phyloP scores from a whole-genome alignment of 1,284 basidiomycete genomes.

The Gomphus sp. region DNA sequence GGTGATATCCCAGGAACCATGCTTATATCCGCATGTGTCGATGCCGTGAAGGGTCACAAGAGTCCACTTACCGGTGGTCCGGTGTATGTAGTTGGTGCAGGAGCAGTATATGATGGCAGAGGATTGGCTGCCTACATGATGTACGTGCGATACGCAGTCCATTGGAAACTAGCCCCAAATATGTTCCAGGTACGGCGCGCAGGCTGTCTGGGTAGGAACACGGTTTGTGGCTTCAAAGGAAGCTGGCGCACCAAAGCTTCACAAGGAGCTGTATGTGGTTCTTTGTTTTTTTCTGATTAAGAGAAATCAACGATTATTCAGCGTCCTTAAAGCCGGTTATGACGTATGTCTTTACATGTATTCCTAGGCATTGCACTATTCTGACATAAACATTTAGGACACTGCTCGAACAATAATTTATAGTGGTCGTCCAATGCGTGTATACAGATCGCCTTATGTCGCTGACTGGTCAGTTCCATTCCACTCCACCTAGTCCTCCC shows the following conservation, averaged over 20 bases:
- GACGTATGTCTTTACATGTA: constrained; percentile 24
- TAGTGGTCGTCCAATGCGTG: constrained; percentile 81
- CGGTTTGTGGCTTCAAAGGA: constrained; percentile 81
- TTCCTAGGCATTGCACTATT: neutral
- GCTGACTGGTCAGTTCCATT: constrained; percentile 52
- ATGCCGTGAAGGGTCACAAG: constrained; percentile 62
- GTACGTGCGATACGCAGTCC: constrained; percentile 34
- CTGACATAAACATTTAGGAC: constrained; percentile 27
- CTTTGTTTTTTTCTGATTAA: neutral
- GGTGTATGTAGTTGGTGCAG: constrained; percentile 77
- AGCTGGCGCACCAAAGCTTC: constrained; percentile 72
- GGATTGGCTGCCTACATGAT: constrained; percentile 78
- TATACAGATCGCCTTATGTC: constrained; percentile 73
- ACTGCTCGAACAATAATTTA: constrained; percentile 75
- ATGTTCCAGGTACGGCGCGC: constrained; percentile 3
- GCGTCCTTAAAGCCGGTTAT: constrained; percentile 48
- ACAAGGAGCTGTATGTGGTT: constrained; percentile 56
- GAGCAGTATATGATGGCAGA: constrained; percentile 80
- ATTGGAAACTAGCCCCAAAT: too few species aligned
- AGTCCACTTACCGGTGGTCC: constrained; percentile 74
- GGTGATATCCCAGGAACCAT: constrained; percentile 65
- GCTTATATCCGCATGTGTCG: constrained; percentile 81
- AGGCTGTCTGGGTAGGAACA: constrained; percentile 51
- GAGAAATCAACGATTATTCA: neutral
- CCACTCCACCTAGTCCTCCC: too few species aligned